phyloP scores from a whole-genome alignment of 345 rosid species.

The Triadica sebifera region DNA sequence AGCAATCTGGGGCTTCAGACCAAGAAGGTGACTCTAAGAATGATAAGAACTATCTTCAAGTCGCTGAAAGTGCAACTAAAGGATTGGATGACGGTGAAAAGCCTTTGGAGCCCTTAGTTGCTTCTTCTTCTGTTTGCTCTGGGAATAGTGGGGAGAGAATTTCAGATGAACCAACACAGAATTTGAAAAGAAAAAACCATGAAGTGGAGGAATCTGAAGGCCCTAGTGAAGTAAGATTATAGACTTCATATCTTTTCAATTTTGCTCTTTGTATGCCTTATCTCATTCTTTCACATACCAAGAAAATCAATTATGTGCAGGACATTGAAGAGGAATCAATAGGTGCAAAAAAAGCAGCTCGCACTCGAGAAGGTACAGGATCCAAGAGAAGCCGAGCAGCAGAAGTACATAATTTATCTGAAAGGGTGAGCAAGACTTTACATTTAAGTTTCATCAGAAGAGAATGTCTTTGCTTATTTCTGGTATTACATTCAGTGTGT shows the following conservation, averaged over 20 bases:
- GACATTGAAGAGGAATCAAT: slow-evolving; percentile 70
- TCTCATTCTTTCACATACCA: slow-evolving; percentile 4
- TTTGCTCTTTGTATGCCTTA: not conserved
- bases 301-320: slow-evolving; percentile 34
- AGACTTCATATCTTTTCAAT: not conserved
- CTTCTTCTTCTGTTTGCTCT: slow-evolving; percentile 75
- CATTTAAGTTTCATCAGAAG: not conserved
- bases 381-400: slow-evolving; percentile 89
- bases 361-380: slow-evolving; percentile 44
- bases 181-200: slow-evolving; percentile 58
- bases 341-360: slow-evolving; percentile 41
- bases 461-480: slow-evolving; percentile 2
- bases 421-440: slow-evolving; percentile 65
- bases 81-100: slow-evolving; percentile 49
- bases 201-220: slow-evolving; percentile 59
- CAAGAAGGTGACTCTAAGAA: slow-evolving; percentile 32
- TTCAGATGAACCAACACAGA: slow-evolving; percentile 47
- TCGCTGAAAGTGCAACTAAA: slow-evolving; percentile 35
- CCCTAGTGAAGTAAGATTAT: slow-evolving; percentile 64
- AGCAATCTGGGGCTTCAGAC: slow-evolving; percentile 32
- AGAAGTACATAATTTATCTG: slow-evolving; percentile 92
- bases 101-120: slow-evolving; percentile 45
- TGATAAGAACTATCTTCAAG: slow-evolving; percentile 23
- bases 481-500: slow-evolving; percentile 9
- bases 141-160: slow-evolving; percentile 57